Conservation (phyloP, 768 basidiomycete species). For the Kwoniella pini region DNA sequence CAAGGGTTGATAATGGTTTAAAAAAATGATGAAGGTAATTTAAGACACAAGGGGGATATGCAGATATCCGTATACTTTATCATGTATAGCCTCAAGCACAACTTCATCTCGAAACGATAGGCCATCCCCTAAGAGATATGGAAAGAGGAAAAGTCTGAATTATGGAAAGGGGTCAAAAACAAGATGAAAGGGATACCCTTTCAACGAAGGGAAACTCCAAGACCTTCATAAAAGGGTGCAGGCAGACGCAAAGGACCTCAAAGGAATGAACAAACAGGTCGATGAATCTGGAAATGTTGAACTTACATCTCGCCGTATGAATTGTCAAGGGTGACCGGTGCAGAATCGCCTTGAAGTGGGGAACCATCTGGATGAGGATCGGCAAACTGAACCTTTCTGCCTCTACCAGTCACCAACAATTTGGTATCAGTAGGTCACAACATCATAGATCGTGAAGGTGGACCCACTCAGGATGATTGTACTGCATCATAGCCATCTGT, state of each 20-base stretch:
- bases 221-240: background rate
- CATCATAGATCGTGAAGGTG: too few relatives aligned
- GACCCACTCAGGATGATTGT: background rate
- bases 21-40: too few relatives aligned
- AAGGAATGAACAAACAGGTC: too few relatives aligned
- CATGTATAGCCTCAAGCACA: too few relatives aligned
- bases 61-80: too few relatives aligned
- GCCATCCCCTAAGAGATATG: background rate
- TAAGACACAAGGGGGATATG: too few relatives aligned
- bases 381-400: slow-evolving; percentile 21
- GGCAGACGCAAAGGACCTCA: background rate
- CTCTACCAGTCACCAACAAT: slow-evolving; percentile 1
- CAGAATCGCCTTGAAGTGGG: background rate
- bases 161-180: background rate
- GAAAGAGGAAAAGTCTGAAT: background rate
- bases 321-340: slow-evolving; percentile 6
- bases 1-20: background rate
- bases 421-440: background rate
- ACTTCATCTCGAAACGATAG: too few relatives aligned
- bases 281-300: background rate
- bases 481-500: background rate
- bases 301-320: slow-evolving; percentile 18
- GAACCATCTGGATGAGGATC: slow-evolving; percentile 3
- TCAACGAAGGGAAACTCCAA: background rate
- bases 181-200: slow-evolving; percentile 7